Evolutionary conservation across 352 stramenopile genomes (phyloP), one percentile per base, ranked within the genome.

Genomic region (Thalassiosira gravida): DNA sequence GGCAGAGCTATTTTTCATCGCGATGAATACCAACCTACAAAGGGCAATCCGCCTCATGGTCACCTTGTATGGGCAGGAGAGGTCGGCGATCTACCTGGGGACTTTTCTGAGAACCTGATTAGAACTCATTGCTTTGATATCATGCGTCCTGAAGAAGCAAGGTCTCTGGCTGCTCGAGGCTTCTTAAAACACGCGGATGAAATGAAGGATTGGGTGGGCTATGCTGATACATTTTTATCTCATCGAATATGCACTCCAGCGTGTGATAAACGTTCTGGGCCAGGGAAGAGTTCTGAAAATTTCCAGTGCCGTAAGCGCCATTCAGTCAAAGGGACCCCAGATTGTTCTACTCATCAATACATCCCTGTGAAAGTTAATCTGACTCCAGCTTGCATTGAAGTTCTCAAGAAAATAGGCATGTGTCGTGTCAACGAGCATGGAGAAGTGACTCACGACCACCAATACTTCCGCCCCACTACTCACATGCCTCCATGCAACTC

Each of bases 401-500:
- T 14, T 18, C 42, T 50, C 14, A 5, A 11, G 11, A 42, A 11
- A 42, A 42, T 42, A 11, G 32, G 32, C 5, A 42, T 42, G 32
- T n/a, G n/a, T n/a, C 5, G 5, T 42, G 11, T 11, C 32, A 11
- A 42, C 5, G 32, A 11, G 5, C 5, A 42, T 42, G 32, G 32
- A 5, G 11, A 5, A 42, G 5, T 42, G 5, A 11, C 5, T 11
- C 11, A 42, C 11, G 32, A 42, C 5, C 32, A 37, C 20, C 14
- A 55, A 24, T 68, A 42, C 42, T 69, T 76, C 58, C 32, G 32
- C 55, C 20, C 32, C 13, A 59, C 16, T 14, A 8, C 56, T n/a
- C 67, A 76, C 32, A 68, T 76, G 44, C 16, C 67, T 35, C 55
- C 67, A n/a, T 65, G 53, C n/a, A 57, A 44, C 2, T 20, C 30